These are phyloP conservation scores for Musa schizocarpa DNA, from an alignment of 176 grass and related monocot species.

Conservation along the genomic window DNA sequence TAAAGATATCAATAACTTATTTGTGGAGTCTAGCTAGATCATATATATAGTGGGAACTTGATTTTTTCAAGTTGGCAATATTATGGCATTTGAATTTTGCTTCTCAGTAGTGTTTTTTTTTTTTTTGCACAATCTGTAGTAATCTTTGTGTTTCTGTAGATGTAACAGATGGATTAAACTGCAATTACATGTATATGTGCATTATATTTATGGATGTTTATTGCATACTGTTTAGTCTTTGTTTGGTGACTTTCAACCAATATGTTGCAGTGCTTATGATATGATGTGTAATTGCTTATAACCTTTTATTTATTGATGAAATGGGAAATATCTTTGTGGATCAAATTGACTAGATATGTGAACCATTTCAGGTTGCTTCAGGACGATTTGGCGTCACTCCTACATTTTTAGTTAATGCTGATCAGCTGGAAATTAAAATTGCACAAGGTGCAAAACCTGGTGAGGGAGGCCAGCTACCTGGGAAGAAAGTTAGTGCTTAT, in stretches of 20 bases:
- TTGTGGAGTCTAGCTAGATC: neutral
- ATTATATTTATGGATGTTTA: neutral
- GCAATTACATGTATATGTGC: neutral
- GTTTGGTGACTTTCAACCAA: neutral
- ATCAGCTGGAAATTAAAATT: constrained; percentile 99
- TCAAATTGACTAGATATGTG: neutral
- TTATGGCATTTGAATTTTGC: neutral
- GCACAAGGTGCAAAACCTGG: constrained; percentile 99
- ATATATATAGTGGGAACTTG: neutral
- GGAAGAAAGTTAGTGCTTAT: constrained; percentile 99
- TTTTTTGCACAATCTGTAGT: no score
- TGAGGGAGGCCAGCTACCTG: constrained; percentile 95
- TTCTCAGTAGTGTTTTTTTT: neutral
- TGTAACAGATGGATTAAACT: neutral
- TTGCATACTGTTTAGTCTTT: neutral
- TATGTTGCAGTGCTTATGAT: neutral
- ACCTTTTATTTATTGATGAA: neutral
- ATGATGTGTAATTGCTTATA: neutral
- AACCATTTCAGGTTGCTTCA: constrained; percentile 80
- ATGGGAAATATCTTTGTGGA: neutral
- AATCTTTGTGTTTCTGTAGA: no score
- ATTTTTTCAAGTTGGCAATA: constrained; percentile 6
- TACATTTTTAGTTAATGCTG: constrained; percentile 91
- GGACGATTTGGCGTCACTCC: constrained; percentile 98
- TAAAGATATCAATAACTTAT: constrained; percentile 19